Evolutionary conservation across 441 rosid species (phyloP).

Genomic region (Isatis lusitanica): DNA sequence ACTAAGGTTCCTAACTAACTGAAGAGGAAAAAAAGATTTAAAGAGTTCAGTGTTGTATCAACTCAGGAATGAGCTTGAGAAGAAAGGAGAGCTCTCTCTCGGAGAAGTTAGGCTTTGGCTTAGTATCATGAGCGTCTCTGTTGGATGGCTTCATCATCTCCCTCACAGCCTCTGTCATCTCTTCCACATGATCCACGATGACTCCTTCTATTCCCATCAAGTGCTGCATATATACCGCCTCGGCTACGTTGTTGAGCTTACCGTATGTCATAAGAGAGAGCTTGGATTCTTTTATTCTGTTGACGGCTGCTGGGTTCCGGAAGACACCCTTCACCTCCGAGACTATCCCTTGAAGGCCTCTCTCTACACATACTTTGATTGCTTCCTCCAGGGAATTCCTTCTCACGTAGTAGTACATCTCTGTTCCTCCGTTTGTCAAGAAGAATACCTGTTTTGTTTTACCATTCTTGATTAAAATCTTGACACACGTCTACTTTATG

Average conservation of each 20-base stretch:
- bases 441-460: slow-evolving; percentile 60
- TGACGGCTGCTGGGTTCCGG: slow-evolving; percentile 61
- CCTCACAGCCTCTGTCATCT: slow-evolving; percentile 64
- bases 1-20: not conserved
- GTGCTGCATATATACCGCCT: slow-evolving; percentile 86
- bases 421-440: slow-evolving; percentile 73
- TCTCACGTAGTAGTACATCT: slow-evolving; percentile 56
- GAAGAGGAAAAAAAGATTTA: not conserved
- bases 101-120: slow-evolving; percentile 61
- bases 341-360: slow-evolving; percentile 81
- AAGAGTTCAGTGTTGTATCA: slow-evolving; percentile 54
- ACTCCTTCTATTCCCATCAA: slow-evolving; percentile 90
- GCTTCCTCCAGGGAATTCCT: slow-evolving; percentile 91
- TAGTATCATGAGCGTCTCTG: slow-evolving; percentile 24
- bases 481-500: not conserved
- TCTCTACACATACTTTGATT: slow-evolving; percentile 59
- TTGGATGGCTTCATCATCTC: slow-evolving; percentile 53
- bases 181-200: slow-evolving; percentile 77
- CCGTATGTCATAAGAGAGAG: slow-evolving; percentile 84
- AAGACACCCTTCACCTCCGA: slow-evolving; percentile 83
- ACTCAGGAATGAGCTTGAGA: slow-evolving; percentile 79
- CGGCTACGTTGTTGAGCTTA: slow-evolving; percentile 74
- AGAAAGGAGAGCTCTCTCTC: slow-evolving; percentile 77
- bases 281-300: slow-evolving; percentile 74
- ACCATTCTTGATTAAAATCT: not conserved